Base-by-base conservation (phyloP, 1,284 basidiomycete genomes). In the Papiliotrema fonsecae region DNA sequence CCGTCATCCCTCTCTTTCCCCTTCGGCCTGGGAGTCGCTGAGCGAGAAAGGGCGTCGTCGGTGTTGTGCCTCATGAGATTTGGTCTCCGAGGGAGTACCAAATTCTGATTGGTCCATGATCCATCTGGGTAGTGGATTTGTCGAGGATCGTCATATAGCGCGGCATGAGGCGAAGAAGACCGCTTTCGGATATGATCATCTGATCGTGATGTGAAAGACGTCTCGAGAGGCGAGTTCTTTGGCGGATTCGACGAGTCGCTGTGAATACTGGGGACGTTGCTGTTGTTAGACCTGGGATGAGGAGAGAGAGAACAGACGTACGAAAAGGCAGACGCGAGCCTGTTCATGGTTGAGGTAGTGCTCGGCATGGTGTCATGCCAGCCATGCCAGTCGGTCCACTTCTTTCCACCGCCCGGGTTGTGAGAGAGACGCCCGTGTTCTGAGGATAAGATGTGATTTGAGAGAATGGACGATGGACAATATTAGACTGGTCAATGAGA, bases 71-170 rank as follows among this genome's bases (percentile, higher is more conserved):
- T n/a, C 27, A 50, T 31, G 9, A 56, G 28, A 6, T 38, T 48
- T n/a, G 57, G 57, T 21, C 57, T 41, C 16, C 48, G 25, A 32
- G 49, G 30, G n/a, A 47, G 42, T 11, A 27, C 14, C 16, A 38
- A 38, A 4, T 35, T 22, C 2, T n/a, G 22, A 25, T 18, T 28
- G 14, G 34, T 30, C 19, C 38, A 34, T n/a, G 42, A 30, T 24
- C 47, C 34, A 2, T 28, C 42, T 36, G 31, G 31, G 30, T 58
- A 57, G 39, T 57, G 58, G 22, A 57, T 58, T 18, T 51, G 40
- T 9, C 68, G 56, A 10, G 68, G 68, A 53, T 70, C 68, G 50
- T 70, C 62, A 50, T 70, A 70, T 27, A 69, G 58, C 19, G 43
- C 45, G 19, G 43, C 31, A 25, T 48, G 45, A 11, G 45, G 49